These are phyloP conservation scores for Galeopsis tetrahit DNA, from an alignment of 257 asterid genomes.

Conservation along the genomic window DNA sequence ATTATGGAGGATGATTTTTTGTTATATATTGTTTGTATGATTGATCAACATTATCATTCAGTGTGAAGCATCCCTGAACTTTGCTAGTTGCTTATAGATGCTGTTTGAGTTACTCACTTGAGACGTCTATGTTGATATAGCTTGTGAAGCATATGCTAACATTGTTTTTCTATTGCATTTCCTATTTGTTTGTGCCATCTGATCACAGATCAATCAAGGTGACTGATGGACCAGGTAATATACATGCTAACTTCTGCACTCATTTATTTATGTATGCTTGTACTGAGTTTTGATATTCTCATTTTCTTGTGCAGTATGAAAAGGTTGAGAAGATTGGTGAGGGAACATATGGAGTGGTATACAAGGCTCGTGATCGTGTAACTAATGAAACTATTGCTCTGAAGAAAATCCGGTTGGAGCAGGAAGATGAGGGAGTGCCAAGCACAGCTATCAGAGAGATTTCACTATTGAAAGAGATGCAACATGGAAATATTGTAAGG, in stretches of 20 bases:
- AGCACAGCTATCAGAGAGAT: conserved; percentile 98
- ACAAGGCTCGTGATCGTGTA: conserved; percentile 86
- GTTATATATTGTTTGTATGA: background rate
- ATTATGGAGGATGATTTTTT: background rate
- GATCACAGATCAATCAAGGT: conserved; percentile 35
- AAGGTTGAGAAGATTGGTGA: conserved; percentile 98
- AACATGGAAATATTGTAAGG: conserved; percentile 93
- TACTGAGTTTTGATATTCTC: conserved; percentile 31
- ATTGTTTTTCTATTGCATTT: conserved; percentile 5
- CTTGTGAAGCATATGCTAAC: conserved; percentile 27
- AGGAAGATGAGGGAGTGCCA: conserved; percentile 99
- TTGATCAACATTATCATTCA: background rate
- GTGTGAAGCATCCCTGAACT: conserved; percentile 4
- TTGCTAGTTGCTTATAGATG: conserved; percentile 17
- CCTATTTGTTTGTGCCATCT: conserved; percentile 11
- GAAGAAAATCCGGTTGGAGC: conserved; percentile 96
- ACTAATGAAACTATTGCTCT: conserved; percentile 93
- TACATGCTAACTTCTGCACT: background rate
- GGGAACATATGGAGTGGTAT: conserved; percentile 97
- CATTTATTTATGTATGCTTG: conserved; percentile 4
- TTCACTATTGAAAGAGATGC: conserved; percentile 98
- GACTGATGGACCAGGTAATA: conserved; percentile 86
- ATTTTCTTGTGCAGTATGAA: conserved; percentile 63
- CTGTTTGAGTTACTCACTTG: conserved; percentile 16
- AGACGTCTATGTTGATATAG: background rate